These are phyloP conservation scores for Debaryomyces subglobosus DNA, from an alignment of 1,139 yeast genomes.

Conservation along the genomic window DNA sequence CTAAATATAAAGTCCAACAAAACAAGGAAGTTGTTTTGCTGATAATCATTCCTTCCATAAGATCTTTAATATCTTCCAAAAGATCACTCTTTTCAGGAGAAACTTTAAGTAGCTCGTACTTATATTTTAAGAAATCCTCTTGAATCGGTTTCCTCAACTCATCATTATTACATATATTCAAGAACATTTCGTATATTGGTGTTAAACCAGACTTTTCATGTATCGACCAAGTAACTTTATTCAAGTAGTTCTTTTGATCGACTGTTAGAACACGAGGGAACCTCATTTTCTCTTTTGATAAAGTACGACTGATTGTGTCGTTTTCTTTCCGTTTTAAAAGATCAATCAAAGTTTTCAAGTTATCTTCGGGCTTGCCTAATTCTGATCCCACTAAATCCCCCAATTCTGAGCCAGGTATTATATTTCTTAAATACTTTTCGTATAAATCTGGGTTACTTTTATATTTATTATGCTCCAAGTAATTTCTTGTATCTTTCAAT, in stretches of 20 bases:
- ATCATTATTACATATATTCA: constrained; percentile 69
- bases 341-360: constrained; percentile 53
- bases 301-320: constrained; percentile 27
- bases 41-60: constrained; percentile 74
- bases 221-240: constrained; percentile 52
- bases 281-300: constrained; percentile 42
- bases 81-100: constrained; percentile 42
- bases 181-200: constrained; percentile 53
- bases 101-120: constrained; percentile 53
- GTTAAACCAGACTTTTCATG: constrained; percentile 56
- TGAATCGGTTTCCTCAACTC: constrained; percentile 60
- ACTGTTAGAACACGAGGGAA: constrained; percentile 37
- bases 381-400: constrained; percentile 56
- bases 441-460: constrained; percentile 34
- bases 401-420: constrained; percentile 66
- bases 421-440: constrained; percentile 51
- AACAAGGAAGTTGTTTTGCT: constrained; percentile 60
- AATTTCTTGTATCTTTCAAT: constrained; percentile 47
- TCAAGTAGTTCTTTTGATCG: constrained; percentile 36
- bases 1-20: constrained; percentile 79
- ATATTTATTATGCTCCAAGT: constrained; percentile 40
- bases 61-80: constrained; percentile 49
- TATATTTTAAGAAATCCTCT: constrained; percentile 58
- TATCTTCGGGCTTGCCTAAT: constrained; percentile 54
- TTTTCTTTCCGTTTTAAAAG: constrained; percentile 47